Base-by-base conservation (phyloP, 1,284 basidiomycete genomes). In the Puccinia polysora region DNA sequence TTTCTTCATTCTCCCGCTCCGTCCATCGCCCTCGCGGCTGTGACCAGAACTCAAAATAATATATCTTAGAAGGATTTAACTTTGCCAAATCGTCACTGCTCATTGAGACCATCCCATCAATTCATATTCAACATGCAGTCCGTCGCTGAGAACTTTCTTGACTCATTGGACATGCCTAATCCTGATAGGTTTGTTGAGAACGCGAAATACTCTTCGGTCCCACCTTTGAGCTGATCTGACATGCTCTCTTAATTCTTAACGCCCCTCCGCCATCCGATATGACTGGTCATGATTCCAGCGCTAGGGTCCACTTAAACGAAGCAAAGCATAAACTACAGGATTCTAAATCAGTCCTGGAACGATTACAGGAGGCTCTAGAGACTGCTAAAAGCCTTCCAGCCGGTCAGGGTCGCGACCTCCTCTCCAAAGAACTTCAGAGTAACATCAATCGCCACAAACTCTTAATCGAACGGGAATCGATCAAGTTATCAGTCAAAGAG, bases 401-500 rank as follows among this genome's bases (percentile, higher is more conserved):
- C 10, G 36, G 52, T 20, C 5, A 23, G n/a, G 49, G 53, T 12
- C 36, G 49, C 23, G 30, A 40, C 15, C 6, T 55, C n/a, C 64
- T 65, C 20, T 38, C 53, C 5, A 65, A 20, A 30, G 64, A 65
- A 55, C n/a, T 65, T 8, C 32, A 65, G 32, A 36, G 50, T 55
- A 52, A 65, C 23, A 55, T 65, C 20, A 55, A 65, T 52, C 47
- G 50, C 1, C 64, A 65, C 6, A 55, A 38, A 32, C 64, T 65
- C 15, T 15, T 65, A n/a, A 14, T 65, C 49, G 36, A 65, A 55
- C 49, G 64, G 18, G 64, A 65, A 53, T 53, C 50, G 23, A 20
- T 38, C 50, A 65, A 55, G 23, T 28, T 65, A 40, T 52, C 64
- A 1, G 64, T 65, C 18, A 65, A 65, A 38, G 64, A 65, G 23